Evolutionary conservation across 768 basidiomycete species (phyloP).

Genomic region (Trametes maxima): DNA sequence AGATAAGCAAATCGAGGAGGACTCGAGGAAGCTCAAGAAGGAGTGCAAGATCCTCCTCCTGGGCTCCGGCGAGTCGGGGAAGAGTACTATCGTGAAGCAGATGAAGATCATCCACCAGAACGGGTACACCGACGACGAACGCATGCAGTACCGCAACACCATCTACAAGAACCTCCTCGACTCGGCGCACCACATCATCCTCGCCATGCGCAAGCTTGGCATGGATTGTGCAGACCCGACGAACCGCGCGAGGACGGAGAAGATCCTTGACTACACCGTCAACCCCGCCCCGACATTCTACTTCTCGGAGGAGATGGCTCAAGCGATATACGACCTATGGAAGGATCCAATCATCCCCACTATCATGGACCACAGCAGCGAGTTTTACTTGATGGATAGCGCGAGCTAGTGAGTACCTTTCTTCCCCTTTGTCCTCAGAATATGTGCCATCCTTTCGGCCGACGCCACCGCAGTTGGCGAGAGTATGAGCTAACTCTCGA

Average conservation of each 20-base stretch:
- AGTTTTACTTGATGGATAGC: slow-evolving; percentile 96
- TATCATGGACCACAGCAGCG: slow-evolving; percentile 59
- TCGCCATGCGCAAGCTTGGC: slow-evolving; percentile 85
- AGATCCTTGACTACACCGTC: slow-evolving; percentile 60
- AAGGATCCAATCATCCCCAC: slow-evolving; percentile 60
- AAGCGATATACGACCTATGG: slow-evolving; percentile 70
- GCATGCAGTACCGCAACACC: slow-evolving; percentile 72
- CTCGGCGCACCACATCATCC: slow-evolving; percentile 81
- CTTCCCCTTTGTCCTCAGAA: not conserved
- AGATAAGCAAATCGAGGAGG: slow-evolving; percentile 86
- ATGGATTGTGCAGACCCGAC: slow-evolving; percentile 69
- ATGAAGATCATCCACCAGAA: slow-evolving; percentile 99
- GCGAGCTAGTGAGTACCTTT: slow-evolving; percentile 72
- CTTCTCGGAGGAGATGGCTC: slow-evolving; percentile 66
- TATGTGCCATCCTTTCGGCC: not conserved
- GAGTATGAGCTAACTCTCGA: not conserved
- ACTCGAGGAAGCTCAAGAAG: slow-evolving; percentile 74
- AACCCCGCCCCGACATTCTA: slow-evolving; percentile 45
- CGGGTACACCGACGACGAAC: slow-evolving; percentile 80
- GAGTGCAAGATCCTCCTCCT: slow-evolving; percentile 93
- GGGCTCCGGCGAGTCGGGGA: slow-evolving; percentile 95
- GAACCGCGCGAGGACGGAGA: slow-evolving; percentile 67
- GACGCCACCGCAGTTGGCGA: not conserved
- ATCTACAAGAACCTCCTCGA: slow-evolving; percentile 90
- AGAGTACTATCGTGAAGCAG: slow-evolving; percentile 96